A percentile compares a stretch with the other conserved stretches of the same genome.
phyloP scores from a whole-genome alignment of 1,139 yeast species.

The Suhomyces kunorum region DNA sequence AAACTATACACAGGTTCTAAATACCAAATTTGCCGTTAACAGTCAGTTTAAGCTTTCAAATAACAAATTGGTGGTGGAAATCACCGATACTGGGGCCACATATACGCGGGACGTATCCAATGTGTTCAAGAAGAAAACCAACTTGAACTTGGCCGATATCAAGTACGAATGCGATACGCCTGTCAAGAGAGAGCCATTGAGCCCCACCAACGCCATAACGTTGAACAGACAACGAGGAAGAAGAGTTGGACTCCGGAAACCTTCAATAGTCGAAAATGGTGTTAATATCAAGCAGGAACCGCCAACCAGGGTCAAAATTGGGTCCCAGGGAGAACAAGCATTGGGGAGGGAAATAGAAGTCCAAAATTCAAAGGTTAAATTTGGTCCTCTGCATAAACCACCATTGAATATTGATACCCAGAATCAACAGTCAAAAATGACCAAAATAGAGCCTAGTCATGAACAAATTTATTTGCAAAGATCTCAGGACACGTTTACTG shows the following conservation, averaged over 20 bases:
- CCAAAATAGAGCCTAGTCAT: no score
- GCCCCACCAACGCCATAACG: neutral
- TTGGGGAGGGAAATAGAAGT: conserved; percentile 3
- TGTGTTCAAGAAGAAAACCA: conserved; percentile 7
- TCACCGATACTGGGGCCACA: conserved; percentile 15
- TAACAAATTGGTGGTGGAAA: conserved; percentile 21
- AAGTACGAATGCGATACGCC: conserved; percentile 7
- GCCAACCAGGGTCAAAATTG: neutral
- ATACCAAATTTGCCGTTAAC: conserved; percentile 15
- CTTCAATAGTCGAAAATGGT: neutral
- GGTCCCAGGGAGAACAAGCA: neutral
- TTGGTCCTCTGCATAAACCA: no score
- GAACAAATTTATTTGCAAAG: no score
- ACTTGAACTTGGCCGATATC: conserved; percentile 10
- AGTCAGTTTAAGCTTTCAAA: conserved; percentile 20
- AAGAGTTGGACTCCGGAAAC: conserved; percentile 14
- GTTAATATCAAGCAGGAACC: neutral
- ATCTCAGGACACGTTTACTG: no score
- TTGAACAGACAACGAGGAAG: conserved; percentile 5
- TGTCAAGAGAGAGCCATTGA: conserved; percentile 6
- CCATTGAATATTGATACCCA: no score
- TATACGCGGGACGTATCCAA: conserved; percentile 13
- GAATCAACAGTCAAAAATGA: no score
- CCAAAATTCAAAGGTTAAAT: no score
- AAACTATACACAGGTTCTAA: conserved; percentile 17